Percentiles rank a stretch among this genome's conserved stretches.
These are phyloP conservation scores for Geotrichum cucujoidarum DNA, from an alignment of 1,139 yeast species.

Conservation along the genomic window DNA sequence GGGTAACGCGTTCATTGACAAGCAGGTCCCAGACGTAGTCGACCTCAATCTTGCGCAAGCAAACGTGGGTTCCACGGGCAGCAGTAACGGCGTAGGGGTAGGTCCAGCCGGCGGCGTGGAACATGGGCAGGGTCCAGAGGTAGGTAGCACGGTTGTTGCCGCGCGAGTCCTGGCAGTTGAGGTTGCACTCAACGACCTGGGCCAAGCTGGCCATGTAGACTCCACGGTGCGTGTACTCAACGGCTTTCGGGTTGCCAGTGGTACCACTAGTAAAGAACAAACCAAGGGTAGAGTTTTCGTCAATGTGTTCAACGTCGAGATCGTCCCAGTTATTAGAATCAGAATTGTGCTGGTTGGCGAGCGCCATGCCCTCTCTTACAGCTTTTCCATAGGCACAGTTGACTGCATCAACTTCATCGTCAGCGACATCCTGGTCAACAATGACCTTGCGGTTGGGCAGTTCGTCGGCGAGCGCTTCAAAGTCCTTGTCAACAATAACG, in stretches of 20 bases:
- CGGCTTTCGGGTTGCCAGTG: conserved; percentile 76
- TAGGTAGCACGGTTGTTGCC: conserved; percentile 35
- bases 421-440: conserved; percentile 33
- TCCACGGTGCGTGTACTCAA: conserved; percentile 52
- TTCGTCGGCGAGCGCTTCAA: conserved; percentile 28
- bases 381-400: conserved; percentile 30
- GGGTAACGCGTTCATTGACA: conserved; percentile 34
- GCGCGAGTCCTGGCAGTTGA: conserved; percentile 33
- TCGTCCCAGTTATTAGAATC: conserved; percentile 25
- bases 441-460: conserved; percentile 23
- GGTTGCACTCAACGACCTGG: conserved; percentile 35
- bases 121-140: conserved; percentile 41
- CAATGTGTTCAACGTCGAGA: conserved; percentile 29
- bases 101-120: conserved; percentile 42
- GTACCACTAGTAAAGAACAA: conserved; percentile 66
- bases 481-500: conserved; percentile 37
- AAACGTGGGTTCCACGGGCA: conserved; percentile 38
- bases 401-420: conserved; percentile 22
- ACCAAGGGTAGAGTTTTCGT: conserved; percentile 34
- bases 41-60: conserved; percentile 37
- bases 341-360: conserved; percentile 19
- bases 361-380: conserved; percentile 27
- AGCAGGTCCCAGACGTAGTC: conserved; percentile 37
- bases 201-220: conserved; percentile 36
- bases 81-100: conserved; percentile 41